Base-by-base conservation (phyloP, 352 stramenopile species). In the Phytophthora idaei region DNA sequence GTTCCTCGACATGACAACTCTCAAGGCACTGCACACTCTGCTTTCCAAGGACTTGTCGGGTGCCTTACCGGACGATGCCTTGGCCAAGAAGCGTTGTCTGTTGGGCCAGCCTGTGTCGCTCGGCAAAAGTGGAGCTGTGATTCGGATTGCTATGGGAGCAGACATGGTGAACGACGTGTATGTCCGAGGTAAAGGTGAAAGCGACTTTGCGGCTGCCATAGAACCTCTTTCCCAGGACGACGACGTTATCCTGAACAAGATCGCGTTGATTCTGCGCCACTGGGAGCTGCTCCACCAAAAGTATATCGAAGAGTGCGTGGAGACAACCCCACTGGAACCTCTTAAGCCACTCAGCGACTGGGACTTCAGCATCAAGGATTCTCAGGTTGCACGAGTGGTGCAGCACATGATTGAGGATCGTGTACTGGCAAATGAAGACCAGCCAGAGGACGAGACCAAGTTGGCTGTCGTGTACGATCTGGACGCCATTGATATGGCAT, bases 101-200 rank as follows among this genome's bases (percentile, higher is more conserved):
- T 53, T 97, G 8, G 90, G 90, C 7, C 90, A 97, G 44, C 90
- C 90, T 7, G 90, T 97, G 32, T 78, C 83, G 48, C 80, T 94
- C 0, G 84, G 86, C 21, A 90, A 91, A 71, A 82, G 73, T 37
- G 75, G 77, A 39, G 80, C 77, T 45, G 86, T 97, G 7, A 34
- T 97, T 37, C 84, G 90, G n/a, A 93, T 96, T 57, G 90, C 90
- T 0, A 76, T 97, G 31, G 87, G 90, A 11, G 90, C 90, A 25
- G 90, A 96, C 56, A 97, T 97, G 86, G 75, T 96, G 45, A 94
- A 94, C 50, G 53, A 58, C 15, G 79, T 90, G 47, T 84, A 87
- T 67, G 72, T 75, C 57, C 71, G 73, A 27, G 71, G 78, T 5
- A 69, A 70, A 34, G 63, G 57, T 10, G 69, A 80, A 42, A 72